Conservation (phyloP, 176 grass and related monocot species). For the Phoenix dactylifera region DNA sequence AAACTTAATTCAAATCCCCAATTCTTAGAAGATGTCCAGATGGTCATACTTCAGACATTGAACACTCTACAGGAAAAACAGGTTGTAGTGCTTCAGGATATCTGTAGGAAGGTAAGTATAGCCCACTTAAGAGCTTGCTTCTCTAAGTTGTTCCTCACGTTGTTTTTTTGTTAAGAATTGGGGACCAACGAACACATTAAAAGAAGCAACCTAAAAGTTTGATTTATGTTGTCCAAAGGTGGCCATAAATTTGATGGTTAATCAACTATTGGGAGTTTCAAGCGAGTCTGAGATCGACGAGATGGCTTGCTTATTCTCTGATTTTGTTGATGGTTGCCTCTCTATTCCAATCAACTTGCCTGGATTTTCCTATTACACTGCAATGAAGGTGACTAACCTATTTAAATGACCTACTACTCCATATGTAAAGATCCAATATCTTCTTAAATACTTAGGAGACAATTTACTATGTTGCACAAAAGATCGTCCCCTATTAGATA, state of each 20-base stretch:
- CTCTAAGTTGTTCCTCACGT: too few species aligned
- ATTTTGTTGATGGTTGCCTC: constrained; percentile 12
- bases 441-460: too few species aligned
- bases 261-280: constrained; percentile 4
- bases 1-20: background rate
- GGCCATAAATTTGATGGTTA: constrained; percentile 14
- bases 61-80: background rate
- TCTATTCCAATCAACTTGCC: constrained; percentile 8
- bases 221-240: background rate
- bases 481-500: too few species aligned
- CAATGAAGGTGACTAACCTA: constrained; percentile 5
- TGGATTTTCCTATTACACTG: constrained; percentile 9
- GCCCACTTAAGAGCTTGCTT: background rate
- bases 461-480: too few species aligned
- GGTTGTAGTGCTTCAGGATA: constrained; percentile 1
- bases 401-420: too few species aligned
- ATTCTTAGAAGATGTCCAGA: constrained; percentile 4
- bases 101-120: constrained; percentile 6
- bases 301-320: background rate
- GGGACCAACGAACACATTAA: too few species aligned
- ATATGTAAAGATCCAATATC: too few species aligned
- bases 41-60: background rate
- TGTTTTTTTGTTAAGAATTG: too few species aligned
- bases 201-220: background rate
- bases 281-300: constrained; percentile 2